phyloP scores from a whole-genome alignment of 495 filamentous ascomycete genomes.

The Letharia columbiana region DNA sequence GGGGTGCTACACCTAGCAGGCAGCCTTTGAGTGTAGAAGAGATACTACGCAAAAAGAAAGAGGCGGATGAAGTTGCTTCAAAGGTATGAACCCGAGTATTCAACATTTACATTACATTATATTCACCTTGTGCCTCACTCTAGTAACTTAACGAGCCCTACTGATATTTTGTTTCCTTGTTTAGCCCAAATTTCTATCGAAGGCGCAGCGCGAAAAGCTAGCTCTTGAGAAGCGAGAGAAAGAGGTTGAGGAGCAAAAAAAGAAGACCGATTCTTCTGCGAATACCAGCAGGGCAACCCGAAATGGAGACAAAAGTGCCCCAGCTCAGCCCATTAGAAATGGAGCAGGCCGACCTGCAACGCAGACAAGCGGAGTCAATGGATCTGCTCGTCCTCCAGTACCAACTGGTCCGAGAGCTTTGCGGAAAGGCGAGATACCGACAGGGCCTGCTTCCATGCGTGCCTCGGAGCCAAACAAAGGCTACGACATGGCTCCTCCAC shows the following conservation, averaged over 20 bases:
- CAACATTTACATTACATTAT: constrained; percentile 6
- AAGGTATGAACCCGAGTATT: constrained; percentile 44
- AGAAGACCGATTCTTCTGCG: constrained; percentile 44
- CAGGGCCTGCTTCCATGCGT: constrained; percentile 48
- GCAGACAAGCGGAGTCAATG: constrained; percentile 24
- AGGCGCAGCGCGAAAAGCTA: constrained; percentile 77
- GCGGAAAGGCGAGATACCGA: constrained; percentile 48
- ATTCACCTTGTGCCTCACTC: constrained; percentile 24
- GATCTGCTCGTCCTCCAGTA: constrained; percentile 33
- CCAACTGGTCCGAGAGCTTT: constrained; percentile 78
- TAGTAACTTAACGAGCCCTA: constrained; percentile 25
- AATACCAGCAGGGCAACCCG: constrained; percentile 25
- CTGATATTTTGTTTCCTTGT: constrained; percentile 27
- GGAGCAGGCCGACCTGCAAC: constrained; percentile 14
- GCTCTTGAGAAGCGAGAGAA: constrained; percentile 78
- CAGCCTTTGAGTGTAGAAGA: constrained; percentile 67
- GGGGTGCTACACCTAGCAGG: constrained; percentile 33
- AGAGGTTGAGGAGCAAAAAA: constrained; percentile 65
- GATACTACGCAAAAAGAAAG: constrained; percentile 66
- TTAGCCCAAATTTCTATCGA: constrained; percentile 86
- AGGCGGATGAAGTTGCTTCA: constrained; percentile 66
- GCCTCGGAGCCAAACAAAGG: constrained; percentile 35
- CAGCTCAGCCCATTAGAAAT: constrained; percentile 14
- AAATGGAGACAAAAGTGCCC: constrained; percentile 31
- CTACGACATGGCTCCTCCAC: constrained; percentile 48